A percentile compares a stretch with the other conserved stretches of the same genome.
phyloP scores from a whole-genome alignment of 371 early-diverging fungal genomes.

The Entomophthora muscae region DNA sequence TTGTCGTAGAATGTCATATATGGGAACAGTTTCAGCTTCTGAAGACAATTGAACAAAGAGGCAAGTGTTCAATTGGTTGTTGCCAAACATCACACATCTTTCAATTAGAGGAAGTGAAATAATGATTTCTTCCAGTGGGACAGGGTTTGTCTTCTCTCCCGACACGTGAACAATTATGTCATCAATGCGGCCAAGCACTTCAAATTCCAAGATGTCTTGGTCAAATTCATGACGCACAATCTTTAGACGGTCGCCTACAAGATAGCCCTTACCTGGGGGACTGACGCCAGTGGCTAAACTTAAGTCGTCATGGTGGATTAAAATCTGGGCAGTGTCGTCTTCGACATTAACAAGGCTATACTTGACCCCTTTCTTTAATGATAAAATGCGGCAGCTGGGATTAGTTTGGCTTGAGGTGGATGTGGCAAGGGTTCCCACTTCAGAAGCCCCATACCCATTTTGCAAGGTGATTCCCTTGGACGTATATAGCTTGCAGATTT shows the following conservation, averaged over 20 bases:
- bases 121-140: neutral
- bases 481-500: neutral
- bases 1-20: too few species aligned
- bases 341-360: neutral
- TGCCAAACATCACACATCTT: too few species aligned
- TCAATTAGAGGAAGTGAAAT: neutral
- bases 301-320: neutral
- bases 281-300: neutral
- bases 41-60: too few species aligned
- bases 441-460: neutral
- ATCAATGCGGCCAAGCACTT: neutral
- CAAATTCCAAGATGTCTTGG: neutral
- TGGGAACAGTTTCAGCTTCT: too few species aligned
- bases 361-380: neutral
- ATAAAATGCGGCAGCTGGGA: neutral
- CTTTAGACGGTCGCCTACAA: neutral
- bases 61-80: too few species aligned
- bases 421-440: neutral
- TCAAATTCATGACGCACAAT: neutral
- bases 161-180: constrained; percentile 2
- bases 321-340: neutral
- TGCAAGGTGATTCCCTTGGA: neutral
- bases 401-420: neutral
- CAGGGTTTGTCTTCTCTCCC: neutral
- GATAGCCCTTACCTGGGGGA: neutral